Evolutionary conservation across 2,329 filamentous ascomycete species (phyloP), one percentile per base, ranked within the genome.

Genomic region (Arthrobotrys sinensis): DNA sequence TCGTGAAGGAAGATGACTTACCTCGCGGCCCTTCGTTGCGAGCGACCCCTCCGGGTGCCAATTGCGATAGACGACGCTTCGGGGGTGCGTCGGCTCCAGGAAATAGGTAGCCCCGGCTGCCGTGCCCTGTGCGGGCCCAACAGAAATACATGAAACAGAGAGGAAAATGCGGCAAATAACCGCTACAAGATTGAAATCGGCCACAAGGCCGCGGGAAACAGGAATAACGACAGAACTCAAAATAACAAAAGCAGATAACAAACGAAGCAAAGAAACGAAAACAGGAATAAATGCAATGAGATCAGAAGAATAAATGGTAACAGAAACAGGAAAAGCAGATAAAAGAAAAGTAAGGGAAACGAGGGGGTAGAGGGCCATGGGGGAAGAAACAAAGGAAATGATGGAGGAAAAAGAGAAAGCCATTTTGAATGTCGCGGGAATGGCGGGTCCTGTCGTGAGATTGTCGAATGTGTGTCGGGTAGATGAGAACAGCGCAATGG

Each of bases 31-130:
- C 52, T 12, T 19, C 32, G 52, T 10, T 32, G 32, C n/a, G 52
- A 57, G 4, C 1, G 52, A 38, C 24, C 24, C 12, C 16, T 57
- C 12, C 32, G 28, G 52, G 36, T 57, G 32, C 52, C 52, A 57
- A n/a, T 57, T 57, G 32, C 32, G 52, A 38, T 57, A 57, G 32
- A 57, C 32, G 52, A 57, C 52, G 52, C 52, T 57, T 38, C 52
- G 52, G 52, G 52, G 52, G 52, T 57, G 52, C 52, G 52, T 57
- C 52, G 52, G n/a, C 52, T n/a, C 52, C 32, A 57, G 36, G 52
- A 57, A 57, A 24, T 57, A 57, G 52, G 52, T 57, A 57, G 52
- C 32, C 32, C 52, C 52, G 52, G 32, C 52, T 57, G 38, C 52
- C 52, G 36, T 38, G 32, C 52, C 52, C 52, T 57, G 52, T 38